phyloP scores from a whole-genome alignment of 768 basidiomycete species.

The Ramaria rubella region DNA sequence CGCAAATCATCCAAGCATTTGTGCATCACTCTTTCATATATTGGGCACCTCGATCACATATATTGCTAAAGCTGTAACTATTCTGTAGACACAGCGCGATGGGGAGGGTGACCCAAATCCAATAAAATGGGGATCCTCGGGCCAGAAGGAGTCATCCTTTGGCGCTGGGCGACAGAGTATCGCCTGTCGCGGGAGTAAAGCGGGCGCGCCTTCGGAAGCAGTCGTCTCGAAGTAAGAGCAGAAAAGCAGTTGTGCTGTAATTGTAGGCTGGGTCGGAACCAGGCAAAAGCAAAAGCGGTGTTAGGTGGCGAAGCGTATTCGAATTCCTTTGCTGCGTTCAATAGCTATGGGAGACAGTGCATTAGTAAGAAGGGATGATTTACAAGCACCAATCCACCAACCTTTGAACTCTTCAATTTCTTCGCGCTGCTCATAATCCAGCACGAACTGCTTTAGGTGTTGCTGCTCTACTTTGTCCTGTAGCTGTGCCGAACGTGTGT shows the following conservation, averaged over 20 bases:
- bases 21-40: neutral
- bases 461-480: constrained; percentile 97
- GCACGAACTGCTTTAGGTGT: constrained; percentile 90
- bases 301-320: constrained; percentile 11
- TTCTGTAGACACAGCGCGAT: neutral
- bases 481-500: constrained; percentile 84
- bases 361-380: neutral
- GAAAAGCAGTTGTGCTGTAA: neutral
- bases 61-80: neutral
- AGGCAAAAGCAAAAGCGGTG: neutral
- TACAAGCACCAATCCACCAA: constrained; percentile 7
- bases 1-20: neutral
- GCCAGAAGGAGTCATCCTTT: neutral
- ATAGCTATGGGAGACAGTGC: neutral
- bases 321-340: constrained; percentile 11
- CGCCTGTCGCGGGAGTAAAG: neutral
- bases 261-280: neutral
- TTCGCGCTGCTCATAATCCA: constrained; percentile 86
- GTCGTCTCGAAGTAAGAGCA: neutral
- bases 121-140: neutral
- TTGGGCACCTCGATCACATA: neutral
- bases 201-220: neutral
- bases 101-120: neutral
- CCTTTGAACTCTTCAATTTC: constrained; percentile 34
- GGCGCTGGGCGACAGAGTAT: neutral